phyloP scores from a whole-genome alignment of 352 stramenopile species.

The Elongisporangium prolatum region DNA sequence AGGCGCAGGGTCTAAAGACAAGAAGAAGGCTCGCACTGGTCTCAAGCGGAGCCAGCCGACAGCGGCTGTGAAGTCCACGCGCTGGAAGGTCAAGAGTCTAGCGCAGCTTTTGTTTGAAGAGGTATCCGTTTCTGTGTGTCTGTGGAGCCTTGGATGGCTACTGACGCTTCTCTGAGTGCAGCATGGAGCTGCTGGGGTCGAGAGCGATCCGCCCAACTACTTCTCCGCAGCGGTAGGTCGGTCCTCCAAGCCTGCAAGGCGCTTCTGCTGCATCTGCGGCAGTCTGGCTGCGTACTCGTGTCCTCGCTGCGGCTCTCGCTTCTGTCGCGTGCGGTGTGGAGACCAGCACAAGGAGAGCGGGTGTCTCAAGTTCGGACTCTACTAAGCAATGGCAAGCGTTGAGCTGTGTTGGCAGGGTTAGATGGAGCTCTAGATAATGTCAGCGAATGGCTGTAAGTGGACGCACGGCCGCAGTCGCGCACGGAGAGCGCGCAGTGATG shows the following conservation, averaged over 20 bases:
- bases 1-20: conserved; percentile 15
- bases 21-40: conserved; percentile 23
- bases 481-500: conserved; percentile 13
- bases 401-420: too few relatives aligned
- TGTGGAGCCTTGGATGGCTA: not conserved
- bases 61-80: conserved; percentile 16
- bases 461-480: too few relatives aligned
- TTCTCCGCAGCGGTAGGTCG: conserved; percentile 58
- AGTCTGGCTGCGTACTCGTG: conserved; percentile 81
- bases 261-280: conserved; percentile 86
- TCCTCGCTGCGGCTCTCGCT: conserved; percentile 69
- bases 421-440: too few relatives aligned
- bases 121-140: conserved; percentile 14
- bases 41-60: conserved; percentile 16
- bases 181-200: not conserved
- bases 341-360: conserved; percentile 88
- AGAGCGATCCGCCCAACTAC: conserved; percentile 52
- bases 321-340: conserved; percentile 77
- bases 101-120: conserved; percentile 87
- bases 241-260: conserved; percentile 52
- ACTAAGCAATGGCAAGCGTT: conserved; percentile 3
- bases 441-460: too few relatives aligned
- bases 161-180: too few relatives aligned
- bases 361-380: conserved; percentile 87
- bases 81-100: conserved; percentile 87